These are phyloP conservation scores for Bryoglossum gracile DNA, from an alignment of 495 filamentous ascomycete genomes.

Conservation along the genomic window DNA sequence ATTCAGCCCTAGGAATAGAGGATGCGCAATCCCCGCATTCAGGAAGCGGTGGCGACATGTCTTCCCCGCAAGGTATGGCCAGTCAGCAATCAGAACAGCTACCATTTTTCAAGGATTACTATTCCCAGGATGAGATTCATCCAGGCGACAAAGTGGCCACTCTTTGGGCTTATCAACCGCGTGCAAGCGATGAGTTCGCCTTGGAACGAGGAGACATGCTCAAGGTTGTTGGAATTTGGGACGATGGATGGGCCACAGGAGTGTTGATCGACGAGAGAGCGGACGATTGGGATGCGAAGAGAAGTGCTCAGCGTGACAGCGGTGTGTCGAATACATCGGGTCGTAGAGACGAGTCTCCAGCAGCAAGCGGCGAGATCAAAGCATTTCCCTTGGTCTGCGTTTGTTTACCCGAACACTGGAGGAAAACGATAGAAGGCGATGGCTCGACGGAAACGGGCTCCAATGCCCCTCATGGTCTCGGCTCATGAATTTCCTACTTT, in stretches of 20 bases:
- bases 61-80: constrained; percentile 72
- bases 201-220: constrained; percentile 97
- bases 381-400: constrained; percentile 98
- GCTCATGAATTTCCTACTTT: constrained; percentile 6
- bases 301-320: constrained; percentile 78
- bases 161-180: constrained; percentile 94
- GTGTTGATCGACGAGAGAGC: constrained; percentile 73
- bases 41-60: constrained; percentile 65
- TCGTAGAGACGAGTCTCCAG: constrained; percentile 52
- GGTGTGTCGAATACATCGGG: constrained; percentile 83
- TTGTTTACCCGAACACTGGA: constrained; percentile 95
- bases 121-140: constrained; percentile 93
- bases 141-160: constrained; percentile 83
- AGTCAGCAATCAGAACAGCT: constrained; percentile 94
- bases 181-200: constrained; percentile 88
- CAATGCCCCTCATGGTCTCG: constrained; percentile 26
- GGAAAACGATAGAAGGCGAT: constrained; percentile 91
- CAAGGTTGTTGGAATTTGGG: constrained; percentile 98
- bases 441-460: constrained; percentile 50
- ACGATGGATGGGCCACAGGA: constrained; percentile 98
- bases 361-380: constrained; percentile 80
- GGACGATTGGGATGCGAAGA: constrained; percentile 77
- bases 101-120: constrained; percentile 96
- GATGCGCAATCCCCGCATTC: constrained; percentile 69
- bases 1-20: constrained; percentile 64